phyloP scores from a whole-genome alignment of 1,139 yeast genomes.

The Diutina rugosa region DNA sequence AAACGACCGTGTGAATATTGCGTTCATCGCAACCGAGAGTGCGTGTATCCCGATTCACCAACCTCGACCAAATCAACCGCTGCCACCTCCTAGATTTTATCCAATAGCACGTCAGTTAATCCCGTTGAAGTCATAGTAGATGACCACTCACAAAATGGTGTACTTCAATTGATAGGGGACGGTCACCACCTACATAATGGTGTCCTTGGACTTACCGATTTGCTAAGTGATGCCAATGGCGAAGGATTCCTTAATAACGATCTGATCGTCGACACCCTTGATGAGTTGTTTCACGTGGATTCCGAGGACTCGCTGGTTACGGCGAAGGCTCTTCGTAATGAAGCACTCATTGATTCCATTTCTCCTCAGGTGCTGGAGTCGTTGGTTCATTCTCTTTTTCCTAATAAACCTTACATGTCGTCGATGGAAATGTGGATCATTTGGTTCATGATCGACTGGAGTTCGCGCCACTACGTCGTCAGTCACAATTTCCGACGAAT shows the following conservation, averaged over 20 bases:
- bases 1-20: conserved; percentile 1
- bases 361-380: not conserved
- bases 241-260: not conserved
- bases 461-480: not conserved
- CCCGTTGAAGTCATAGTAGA: not conserved
- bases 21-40: not conserved
- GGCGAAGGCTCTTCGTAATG: not conserved
- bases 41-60: not conserved
- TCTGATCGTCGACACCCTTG: not conserved
- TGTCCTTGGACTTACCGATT: not conserved
- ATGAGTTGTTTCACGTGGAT: not conserved
- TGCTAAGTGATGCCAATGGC: not conserved
- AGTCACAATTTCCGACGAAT: too few relatives aligned
- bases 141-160: not conserved
- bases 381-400: not conserved
- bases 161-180: not conserved
- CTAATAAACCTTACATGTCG: not conserved
- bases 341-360: not conserved
- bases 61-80: not conserved
- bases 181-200: not conserved
- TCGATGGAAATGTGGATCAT: not conserved
- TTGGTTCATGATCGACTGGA: not conserved
- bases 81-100: not conserved
- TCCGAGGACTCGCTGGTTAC: not conserved
- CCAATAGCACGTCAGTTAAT: not conserved